Conservation (phyloP, 2,329 filamentous ascomycete species). For the Xenoacremonium recifei region DNA sequence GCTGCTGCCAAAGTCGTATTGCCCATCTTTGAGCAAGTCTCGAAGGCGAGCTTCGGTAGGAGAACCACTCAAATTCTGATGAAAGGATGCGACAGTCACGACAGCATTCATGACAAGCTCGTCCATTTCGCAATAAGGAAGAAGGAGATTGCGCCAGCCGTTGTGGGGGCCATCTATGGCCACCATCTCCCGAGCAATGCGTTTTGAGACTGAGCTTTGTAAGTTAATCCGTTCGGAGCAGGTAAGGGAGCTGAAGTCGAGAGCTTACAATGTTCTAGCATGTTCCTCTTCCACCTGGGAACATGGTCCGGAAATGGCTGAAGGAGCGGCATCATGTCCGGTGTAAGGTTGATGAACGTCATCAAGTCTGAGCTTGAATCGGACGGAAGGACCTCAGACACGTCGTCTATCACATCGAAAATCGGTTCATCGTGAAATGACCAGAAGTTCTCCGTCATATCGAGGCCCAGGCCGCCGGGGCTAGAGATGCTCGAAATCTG, state of each 20-base stretch:
- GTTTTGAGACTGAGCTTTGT: slow-evolving; percentile 7
- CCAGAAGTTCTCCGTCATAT: too few relatives aligned
- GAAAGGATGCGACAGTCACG: slow-evolving; percentile 16
- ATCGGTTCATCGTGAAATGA: too few relatives aligned
- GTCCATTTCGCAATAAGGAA: slow-evolving; percentile 18
- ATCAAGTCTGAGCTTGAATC: too few relatives aligned
- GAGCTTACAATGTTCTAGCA: slow-evolving; percentile 17
- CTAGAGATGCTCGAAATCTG: too few relatives aligned
- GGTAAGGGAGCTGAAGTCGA: fast-evolving
- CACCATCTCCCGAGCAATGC: slow-evolving; percentile 24
- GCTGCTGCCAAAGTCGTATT: neutral
- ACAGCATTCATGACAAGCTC: slow-evolving; percentile 21
- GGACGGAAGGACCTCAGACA: too few relatives aligned
- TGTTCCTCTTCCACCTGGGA: slow-evolving; percentile 12
- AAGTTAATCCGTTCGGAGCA: neutral
- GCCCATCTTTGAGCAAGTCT: neutral
- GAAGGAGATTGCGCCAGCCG: slow-evolving; percentile 22
- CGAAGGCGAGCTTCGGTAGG: neutral
- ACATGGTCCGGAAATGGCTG: slow-evolving; percentile 11
- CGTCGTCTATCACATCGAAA: too few relatives aligned
- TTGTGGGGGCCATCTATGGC: slow-evolving; percentile 24
- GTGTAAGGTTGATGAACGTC: too few relatives aligned
- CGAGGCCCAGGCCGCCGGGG: too few relatives aligned
- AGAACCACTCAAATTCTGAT: slow-evolving; percentile 13
- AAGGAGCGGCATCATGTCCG: too few relatives aligned